These are phyloP conservation scores for Didymella sp. DNA, from an alignment of 2,329 filamentous ascomycete genomes.

Conservation along the genomic window DNA sequence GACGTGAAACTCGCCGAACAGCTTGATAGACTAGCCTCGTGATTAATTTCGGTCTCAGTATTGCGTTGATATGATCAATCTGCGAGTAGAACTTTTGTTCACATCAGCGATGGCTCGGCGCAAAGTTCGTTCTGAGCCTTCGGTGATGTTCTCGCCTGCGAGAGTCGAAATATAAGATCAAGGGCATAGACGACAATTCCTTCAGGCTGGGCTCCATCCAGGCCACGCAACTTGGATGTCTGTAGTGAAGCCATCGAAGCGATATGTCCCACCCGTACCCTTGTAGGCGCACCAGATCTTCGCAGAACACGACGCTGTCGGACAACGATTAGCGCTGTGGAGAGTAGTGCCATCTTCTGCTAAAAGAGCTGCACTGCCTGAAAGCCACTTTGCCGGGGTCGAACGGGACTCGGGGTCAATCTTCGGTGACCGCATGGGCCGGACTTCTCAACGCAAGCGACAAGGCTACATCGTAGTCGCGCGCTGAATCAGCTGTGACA, in stretches of 20 bases:
- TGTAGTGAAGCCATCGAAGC: background rate
- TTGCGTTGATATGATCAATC: background rate
- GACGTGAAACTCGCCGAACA: background rate
- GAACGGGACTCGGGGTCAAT: slow-evolving; percentile 12
- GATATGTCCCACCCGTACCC: background rate
- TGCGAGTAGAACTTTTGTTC: background rate
- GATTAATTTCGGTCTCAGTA: no score
- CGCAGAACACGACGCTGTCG: background rate
- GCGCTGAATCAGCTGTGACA: background rate
- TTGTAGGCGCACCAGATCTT: background rate
- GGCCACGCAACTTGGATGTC: background rate
- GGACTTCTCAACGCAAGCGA: background rate
- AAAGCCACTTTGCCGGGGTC: slow-evolving; percentile 10
- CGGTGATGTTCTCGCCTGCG: background rate
- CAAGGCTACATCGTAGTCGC: background rate
- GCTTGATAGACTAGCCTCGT: background rate
- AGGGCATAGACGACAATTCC: no score
- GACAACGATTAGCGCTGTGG: slow-evolving; percentile 12
- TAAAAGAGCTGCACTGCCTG: slow-evolving; percentile 4
- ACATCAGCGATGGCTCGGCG: background rate
- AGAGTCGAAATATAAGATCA: background rate
- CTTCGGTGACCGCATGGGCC: slow-evolving; percentile 13
- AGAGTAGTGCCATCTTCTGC: background rate
- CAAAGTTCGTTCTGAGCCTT: background rate
- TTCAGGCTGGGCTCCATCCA: no score